Evolutionary conservation across 352 stramenopile species (phyloP), one percentile per base, ranked within the genome.

Genomic region (Pythium diclinum): DNA sequence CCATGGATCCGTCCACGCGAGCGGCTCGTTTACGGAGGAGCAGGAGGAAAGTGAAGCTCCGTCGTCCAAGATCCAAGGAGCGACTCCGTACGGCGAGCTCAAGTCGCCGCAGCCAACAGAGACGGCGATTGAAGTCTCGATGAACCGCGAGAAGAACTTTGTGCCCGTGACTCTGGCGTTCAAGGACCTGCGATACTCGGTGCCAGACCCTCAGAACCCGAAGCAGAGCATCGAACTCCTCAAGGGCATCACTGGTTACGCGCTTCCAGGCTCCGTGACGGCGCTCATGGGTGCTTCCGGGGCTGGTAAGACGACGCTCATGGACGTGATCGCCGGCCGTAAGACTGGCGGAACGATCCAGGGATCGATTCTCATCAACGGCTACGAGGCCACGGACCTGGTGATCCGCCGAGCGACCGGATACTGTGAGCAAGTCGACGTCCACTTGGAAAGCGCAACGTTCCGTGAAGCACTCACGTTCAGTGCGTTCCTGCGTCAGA

Each of bases 241-340:
- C 16, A 76, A 79, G 40, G 67, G 73, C 1, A 75, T 95, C 60
- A 75, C 40, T 11, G 86, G 83, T 0, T 84, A 68, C 30, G 77
- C 79, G 6, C 21, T 61, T 3, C 86, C 86, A 0, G 79, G 81
- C 0, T 74, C 70, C 1, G 77, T 92, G n/a, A 89, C 81, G 1
- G 85, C 85, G 0, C 65, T 95, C 25, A 92, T 92, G 80, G 87
- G 87, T 1, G 76, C 72, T 3, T 86, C 77, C 0, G 87, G 88
- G 46, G 86, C 89, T 30, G 92, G 94, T 2, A 98, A 99, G 75
- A 98, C 94, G 13, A 99, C 96, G 4, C 78, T 99, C 7, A 92
- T 98, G 72, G 94, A 99, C 71, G 94, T 98, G 6, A 92, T 99
- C 56, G 91, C 95, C 7, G 79, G 96, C 14, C 80, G 96, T 44